Evolutionary conservation across 306 rosid species (phyloP).

Genomic region (Comarum palustre): DNA sequence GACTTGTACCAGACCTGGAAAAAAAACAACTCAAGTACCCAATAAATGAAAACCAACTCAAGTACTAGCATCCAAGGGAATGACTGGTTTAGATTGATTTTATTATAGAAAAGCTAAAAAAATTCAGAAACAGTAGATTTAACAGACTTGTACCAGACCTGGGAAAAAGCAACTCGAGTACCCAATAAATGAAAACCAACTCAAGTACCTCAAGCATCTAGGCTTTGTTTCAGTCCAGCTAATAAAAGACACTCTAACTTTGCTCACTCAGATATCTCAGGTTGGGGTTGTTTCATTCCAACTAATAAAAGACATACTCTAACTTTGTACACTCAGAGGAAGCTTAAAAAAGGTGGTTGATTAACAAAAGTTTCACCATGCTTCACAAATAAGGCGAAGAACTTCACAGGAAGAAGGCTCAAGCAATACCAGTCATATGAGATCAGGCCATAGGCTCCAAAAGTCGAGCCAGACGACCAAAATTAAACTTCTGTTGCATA

Average conservation of each 20-base stretch:
- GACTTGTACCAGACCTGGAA: not conserved
- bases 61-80: conserved; percentile 10
- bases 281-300: not conserved
- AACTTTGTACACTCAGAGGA: not conserved
- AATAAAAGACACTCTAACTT: not conserved
- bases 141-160: not conserved
- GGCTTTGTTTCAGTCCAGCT: not conserved
- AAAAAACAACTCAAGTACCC: no score
- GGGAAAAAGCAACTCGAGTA: not conserved
- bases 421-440: not conserved
- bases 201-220: not conserved
- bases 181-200: not conserved
- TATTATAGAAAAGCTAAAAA: not conserved
- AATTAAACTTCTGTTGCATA: not conserved
- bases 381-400: not conserved
- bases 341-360: not conserved
- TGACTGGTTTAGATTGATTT: conserved; percentile 2
- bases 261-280: not conserved
- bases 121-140: not conserved
- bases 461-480: not conserved
- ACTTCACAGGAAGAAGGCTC: not conserved
- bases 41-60: no score
- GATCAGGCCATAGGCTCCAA: not conserved
- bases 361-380: not conserved
- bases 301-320: not conserved